Conservation (phyloP, 768 basidiomycete species). For the Suillus subluteus region DNA sequence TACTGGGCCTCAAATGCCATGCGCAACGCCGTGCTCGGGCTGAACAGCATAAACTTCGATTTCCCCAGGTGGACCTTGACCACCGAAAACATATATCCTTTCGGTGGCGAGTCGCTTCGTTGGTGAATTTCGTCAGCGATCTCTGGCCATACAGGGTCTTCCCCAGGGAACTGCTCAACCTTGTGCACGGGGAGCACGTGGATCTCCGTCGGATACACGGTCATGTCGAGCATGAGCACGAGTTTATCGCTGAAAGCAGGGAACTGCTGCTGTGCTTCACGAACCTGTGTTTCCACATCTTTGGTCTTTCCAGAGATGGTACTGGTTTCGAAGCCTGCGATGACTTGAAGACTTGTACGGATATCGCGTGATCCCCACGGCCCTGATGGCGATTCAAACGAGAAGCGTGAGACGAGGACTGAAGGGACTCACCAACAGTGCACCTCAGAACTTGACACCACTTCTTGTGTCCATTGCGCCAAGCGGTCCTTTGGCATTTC, state of each 20-base stretch:
- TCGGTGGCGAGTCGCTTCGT: not conserved
- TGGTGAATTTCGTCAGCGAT: not conserved
- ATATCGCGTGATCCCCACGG: not conserved
- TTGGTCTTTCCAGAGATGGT: not conserved
- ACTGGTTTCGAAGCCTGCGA: not conserved
- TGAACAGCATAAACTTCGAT: not conserved
- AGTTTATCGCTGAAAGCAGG: not conserved
- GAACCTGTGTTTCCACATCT: not conserved
- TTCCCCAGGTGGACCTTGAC: not conserved
- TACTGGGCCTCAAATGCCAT: not conserved
- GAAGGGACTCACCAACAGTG: not conserved
- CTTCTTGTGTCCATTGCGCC: not conserved
- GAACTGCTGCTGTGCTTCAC: not conserved
- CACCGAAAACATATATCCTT: not conserved
- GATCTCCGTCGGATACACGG: not conserved
- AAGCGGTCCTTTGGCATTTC: constrained; percentile 2
- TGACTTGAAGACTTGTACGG: not conserved
- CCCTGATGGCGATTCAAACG: not conserved
- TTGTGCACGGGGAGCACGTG: not conserved
- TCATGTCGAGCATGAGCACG: not conserved
- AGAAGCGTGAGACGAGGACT: not conserved
- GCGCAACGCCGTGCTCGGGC: not conserved
- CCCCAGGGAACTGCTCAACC: not conserved
- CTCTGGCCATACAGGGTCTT: too few relatives aligned
- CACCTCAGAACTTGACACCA: not conserved